Conservation (phyloP, 1,284 basidiomycete species). For the Puccinia brachypodii region DNA sequence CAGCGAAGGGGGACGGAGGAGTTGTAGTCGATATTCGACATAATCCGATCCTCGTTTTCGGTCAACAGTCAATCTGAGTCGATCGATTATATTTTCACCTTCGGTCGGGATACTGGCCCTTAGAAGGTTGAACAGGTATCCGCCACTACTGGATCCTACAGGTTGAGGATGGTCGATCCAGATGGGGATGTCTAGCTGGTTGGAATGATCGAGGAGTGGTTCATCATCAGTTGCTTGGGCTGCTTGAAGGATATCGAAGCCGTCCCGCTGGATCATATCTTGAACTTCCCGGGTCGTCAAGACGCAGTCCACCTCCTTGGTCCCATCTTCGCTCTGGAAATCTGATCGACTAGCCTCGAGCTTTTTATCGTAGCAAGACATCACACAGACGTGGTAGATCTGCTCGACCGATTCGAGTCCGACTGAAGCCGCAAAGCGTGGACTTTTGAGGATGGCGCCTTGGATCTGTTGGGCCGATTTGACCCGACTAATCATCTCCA, state of each 20-base stretch:
- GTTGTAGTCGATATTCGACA: slow-evolving; percentile 12
- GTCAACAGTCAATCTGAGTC: slow-evolving; percentile 57
- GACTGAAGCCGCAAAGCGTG: slow-evolving; percentile 71
- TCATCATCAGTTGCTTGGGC: slow-evolving; percentile 59
- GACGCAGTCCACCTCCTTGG: slow-evolving; percentile 94
- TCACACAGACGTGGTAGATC: slow-evolving; percentile 93
- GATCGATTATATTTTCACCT: slow-evolving; percentile 36
- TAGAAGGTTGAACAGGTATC: slow-evolving; percentile 62
- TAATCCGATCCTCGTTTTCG: slow-evolving; percentile 54
- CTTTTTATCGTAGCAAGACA: slow-evolving; percentile 99
- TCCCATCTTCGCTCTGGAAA: slow-evolving; percentile 72
- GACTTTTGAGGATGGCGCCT: slow-evolving; percentile 83
- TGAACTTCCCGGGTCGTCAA: slow-evolving; percentile 95
- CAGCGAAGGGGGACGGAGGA: background rate
- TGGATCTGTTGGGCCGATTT: slow-evolving; percentile 93
- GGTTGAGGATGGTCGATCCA: slow-evolving; percentile 64
- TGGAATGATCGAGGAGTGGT: slow-evolving; percentile 64
- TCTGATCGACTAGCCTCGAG: slow-evolving; percentile 91
- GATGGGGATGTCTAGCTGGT: slow-evolving; percentile 60
- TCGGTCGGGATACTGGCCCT: background rate
- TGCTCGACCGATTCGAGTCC: slow-evolving; percentile 68
- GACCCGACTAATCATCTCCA: slow-evolving; percentile 81
- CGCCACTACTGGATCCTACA: slow-evolving; percentile 66
- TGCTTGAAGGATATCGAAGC: slow-evolving; percentile 70
- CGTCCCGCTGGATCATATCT: slow-evolving; percentile 76